Conservation (phyloP, 768 basidiomycete genomes). For the Hortiboletus campestris region DNA sequence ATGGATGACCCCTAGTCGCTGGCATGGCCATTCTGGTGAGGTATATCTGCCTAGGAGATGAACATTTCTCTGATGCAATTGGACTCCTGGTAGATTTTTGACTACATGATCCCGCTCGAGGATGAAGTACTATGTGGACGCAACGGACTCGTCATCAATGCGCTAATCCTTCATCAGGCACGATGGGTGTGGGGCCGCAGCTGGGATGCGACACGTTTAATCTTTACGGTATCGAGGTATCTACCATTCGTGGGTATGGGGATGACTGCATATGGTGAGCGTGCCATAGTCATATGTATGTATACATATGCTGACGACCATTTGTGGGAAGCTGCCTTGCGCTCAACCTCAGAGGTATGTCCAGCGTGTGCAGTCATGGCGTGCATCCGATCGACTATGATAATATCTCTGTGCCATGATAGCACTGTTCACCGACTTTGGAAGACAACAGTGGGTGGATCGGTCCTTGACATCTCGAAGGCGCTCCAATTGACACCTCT, state of each 20-base stretch:
- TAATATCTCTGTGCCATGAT: too few relatives aligned
- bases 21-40: too few relatives aligned
- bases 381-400: background rate
- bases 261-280: constrained; percentile 15
- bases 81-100: constrained; percentile 1
- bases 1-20: too few relatives aligned
- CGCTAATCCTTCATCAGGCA: constrained; percentile 4
- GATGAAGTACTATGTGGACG: constrained; percentile 5
- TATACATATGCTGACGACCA: background rate
- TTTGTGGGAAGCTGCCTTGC: constrained; percentile 1
- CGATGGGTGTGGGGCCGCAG: constrained; percentile 19
- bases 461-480: background rate
- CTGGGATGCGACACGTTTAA: constrained; percentile 11
- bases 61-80: too few relatives aligned
- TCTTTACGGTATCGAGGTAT: constrained; percentile 18
- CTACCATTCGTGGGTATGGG: constrained; percentile 19
- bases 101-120: constrained; percentile 11
- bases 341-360: constrained; percentile 8
- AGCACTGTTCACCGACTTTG: constrained; percentile 1
- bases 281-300: too few relatives aligned
- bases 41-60: too few relatives aligned
- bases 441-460: constrained; percentile 6
- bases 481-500: background rate
- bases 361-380: background rate
- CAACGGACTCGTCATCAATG: too few relatives aligned